phyloP scores from a whole-genome alignment of 2,329 filamentous ascomycete species.

The Nigrospora oryzae region DNA sequence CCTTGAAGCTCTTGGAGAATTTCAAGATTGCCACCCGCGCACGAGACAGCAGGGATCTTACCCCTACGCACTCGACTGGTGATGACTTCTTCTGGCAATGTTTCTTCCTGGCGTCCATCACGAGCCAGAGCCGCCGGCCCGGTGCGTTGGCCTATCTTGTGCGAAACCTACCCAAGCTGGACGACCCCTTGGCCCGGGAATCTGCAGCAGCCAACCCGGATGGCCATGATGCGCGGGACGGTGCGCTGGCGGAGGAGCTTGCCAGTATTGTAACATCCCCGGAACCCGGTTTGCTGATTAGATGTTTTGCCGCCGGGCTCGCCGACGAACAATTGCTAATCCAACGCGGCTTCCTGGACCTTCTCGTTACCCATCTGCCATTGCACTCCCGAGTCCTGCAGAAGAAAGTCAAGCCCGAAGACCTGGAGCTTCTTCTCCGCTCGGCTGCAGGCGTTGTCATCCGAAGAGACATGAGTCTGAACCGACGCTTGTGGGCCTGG shows the following conservation, averaged over 20 bases:
- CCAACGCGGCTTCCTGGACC: conserved; percentile 86
- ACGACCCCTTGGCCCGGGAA: conserved; percentile 26
- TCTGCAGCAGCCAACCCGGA: conserved; percentile 20
- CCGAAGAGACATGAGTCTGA: conserved; percentile 92
- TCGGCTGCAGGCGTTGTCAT: conserved; percentile 83
- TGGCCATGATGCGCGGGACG: conserved; percentile 21
- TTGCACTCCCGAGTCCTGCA: conserved; percentile 77
- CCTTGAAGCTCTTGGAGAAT: conserved; percentile 67
- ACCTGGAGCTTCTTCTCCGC: conserved; percentile 73
- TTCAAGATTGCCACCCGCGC: conserved; percentile 64
- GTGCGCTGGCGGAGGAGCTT: conserved; percentile 43
- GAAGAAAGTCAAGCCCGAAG: conserved; percentile 59
- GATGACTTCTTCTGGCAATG: conserved; percentile 98
- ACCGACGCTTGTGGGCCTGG: conserved; percentile 93
- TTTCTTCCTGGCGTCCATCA: conserved; percentile 88
- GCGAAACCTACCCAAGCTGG: conserved; percentile 68
- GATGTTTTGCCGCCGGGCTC: conserved; percentile 87
- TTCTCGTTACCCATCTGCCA: conserved; percentile 84
- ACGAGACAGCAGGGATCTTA: conserved; percentile 38
- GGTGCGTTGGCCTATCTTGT: conserved; percentile 83
- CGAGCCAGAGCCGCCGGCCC: conserved; percentile 73
- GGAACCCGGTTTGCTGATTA: conserved; percentile 81
- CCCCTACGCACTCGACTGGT: conserved; percentile 45
- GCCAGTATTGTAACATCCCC: conserved; percentile 69
- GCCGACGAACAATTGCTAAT: conserved; percentile 83